Evolutionary conservation across 2,329 filamentous ascomycete species (phyloP).

Genomic region (Colletotrichum kahawae): DNA sequence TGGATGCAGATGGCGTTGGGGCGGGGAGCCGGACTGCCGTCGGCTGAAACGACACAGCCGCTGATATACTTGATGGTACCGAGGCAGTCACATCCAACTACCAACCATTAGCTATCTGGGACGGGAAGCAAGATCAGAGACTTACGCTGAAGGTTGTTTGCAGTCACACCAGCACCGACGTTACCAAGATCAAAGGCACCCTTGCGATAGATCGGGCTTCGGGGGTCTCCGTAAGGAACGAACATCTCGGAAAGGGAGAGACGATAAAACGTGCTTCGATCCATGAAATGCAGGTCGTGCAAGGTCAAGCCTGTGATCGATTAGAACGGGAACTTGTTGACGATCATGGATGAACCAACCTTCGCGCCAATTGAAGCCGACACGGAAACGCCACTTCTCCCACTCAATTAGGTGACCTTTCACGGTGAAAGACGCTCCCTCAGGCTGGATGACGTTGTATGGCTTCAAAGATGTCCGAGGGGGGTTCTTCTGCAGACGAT

Average conservation of each 20-base stretch:
- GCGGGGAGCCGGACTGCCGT: constrained; percentile 66
- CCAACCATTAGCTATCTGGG: rapidly evolving
- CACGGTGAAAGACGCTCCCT: constrained; percentile 36
- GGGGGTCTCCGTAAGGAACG: constrained; percentile 68
- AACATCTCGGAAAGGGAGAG: constrained; percentile 66
- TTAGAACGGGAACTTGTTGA: not conserved
- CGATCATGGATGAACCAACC: constrained; percentile 23
- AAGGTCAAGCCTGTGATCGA: constrained; percentile 39
- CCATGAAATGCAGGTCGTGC: constrained; percentile 65
- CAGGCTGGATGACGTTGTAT: constrained; percentile 40
- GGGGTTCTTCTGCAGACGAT: constrained; percentile 28
- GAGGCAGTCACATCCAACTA: constrained; percentile 33
- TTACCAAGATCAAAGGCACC: constrained; percentile 73
- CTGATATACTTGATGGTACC: constrained; percentile 59
- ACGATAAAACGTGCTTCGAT: constrained; percentile 65
- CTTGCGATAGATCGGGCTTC: constrained; percentile 69
- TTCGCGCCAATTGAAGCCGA: constrained; percentile 63
- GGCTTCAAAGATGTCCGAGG: constrained; percentile 35
- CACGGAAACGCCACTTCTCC: constrained; percentile 57
- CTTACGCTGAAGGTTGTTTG: constrained; percentile 58
- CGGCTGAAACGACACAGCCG: constrained; percentile 61
- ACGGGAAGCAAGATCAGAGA: rapidly evolving
- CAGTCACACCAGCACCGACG: constrained; percentile 66
- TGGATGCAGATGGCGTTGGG: constrained; percentile 79
- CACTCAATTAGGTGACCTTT: constrained; percentile 26